Conservation (phyloP, 768 basidiomycete species). For the Kondoa malvinella region DNA sequence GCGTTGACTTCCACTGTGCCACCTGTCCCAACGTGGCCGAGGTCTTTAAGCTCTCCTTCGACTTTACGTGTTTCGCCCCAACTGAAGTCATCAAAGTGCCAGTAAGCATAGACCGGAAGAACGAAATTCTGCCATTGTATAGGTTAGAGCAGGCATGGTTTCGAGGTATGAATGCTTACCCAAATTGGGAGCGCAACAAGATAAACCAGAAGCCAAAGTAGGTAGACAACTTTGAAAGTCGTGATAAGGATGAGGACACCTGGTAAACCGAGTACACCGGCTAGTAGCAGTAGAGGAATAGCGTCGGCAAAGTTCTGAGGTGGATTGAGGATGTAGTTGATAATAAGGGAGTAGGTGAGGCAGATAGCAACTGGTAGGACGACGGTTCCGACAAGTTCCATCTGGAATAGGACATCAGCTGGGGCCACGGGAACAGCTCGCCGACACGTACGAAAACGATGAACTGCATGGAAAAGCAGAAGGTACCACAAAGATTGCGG, state of each 20-base stretch:
- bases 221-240: constrained; percentile 83
- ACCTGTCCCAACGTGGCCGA: constrained; percentile 54
- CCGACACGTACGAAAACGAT: constrained; percentile 95
- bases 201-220: constrained; percentile 97
- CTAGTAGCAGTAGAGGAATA: constrained; percentile 76
- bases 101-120: constrained; percentile 77
- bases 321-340: constrained; percentile 56
- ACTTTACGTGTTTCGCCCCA: constrained; percentile 99
- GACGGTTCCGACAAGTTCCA: constrained; percentile 36
- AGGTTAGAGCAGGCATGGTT: neutral
- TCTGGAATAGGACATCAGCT: constrained; percentile 4
- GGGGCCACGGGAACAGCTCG: constrained; percentile 33
- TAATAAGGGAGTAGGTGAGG: constrained; percentile 74
- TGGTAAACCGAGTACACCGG: constrained; percentile 82
- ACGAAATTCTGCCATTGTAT: constrained; percentile 14
- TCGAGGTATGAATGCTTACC: constrained; percentile 35
- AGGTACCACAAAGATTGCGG: constrained; percentile 91
- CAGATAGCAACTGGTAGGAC: constrained; percentile 86
- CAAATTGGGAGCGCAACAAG: constrained; percentile 80
- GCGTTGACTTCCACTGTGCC: constrained; percentile 41
- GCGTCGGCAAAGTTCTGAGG: constrained; percentile 76
- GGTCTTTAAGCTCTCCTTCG: constrained; percentile 67
- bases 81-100: constrained; percentile 99
- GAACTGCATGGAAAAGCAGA: constrained; percentile 99
- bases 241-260: constrained; percentile 83